Base-by-base conservation (phyloP, 2,329 filamentous ascomycete genomes). In the Colletotrichum sp. region DNA sequence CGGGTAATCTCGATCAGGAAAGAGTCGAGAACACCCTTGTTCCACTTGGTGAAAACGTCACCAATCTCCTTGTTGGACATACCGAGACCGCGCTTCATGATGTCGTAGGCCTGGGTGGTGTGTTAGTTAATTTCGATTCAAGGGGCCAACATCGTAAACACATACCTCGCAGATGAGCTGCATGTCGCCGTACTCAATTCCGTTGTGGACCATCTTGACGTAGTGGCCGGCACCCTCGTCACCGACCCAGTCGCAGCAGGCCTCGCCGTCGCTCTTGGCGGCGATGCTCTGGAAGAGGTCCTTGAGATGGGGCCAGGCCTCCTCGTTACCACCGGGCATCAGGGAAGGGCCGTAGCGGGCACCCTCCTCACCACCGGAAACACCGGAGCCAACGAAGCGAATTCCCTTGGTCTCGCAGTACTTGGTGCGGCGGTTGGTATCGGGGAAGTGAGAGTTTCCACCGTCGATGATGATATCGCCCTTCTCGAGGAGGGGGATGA, bases 121-220 rank as follows among this genome's bases (percentile, higher is more conserved):
- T 55, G 70, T 82, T 65, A 82, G 78, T n/a, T 6, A 31, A 29
- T 8, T 6, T 59, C 13, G 2, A 12, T 18, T 15, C 2, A 6
- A 5, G 18, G 15, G 8, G 15, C 9, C 21, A 21, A 7, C 1
- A 5, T 12, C 4, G 0, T 31, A 4, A 57, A 18, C 4, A 72
- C 91, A 81, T 88, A 98, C 96, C 93, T 99, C 97, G 87, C 94
- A 97, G 85, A 99, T 99, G 83, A 99, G 91, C 91, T 99, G 97
- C 97, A 99, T 99, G 89, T 99, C 97, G 92, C 97, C 97, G 86
- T 99, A 99, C 90, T 99, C 97, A 82, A 99, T 99, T 91, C 97
- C 97, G 89, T 99, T 99, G 93, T 99, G 97, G 77, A 99, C 97
- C 97, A 99, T 99, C 94, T 99, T 99, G 90, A 99, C 96, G 91